Evolutionary conservation across 192 early-diverging fungal genomes (phyloP).

Genomic region (Podila epigama): DNA sequence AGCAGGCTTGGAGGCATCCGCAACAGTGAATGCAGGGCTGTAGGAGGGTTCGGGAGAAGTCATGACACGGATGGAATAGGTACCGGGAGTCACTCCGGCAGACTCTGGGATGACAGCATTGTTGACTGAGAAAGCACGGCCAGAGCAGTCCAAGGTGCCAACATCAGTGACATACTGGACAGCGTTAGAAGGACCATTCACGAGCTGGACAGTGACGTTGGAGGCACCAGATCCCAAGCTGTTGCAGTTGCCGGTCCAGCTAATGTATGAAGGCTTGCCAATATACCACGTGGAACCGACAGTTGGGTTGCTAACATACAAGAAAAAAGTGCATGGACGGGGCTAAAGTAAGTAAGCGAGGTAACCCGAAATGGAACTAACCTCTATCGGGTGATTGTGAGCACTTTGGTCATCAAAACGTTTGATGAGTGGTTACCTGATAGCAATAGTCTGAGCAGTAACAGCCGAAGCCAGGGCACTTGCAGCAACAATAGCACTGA

Average conservation of each 20-base stretch:
- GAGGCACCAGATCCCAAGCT: constrained; percentile 3
- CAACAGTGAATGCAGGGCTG: constrained; percentile 14
- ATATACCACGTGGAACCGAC: constrained; percentile 7
- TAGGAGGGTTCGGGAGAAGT: constrained; percentile 10
- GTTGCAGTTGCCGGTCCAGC: constrained; percentile 28
- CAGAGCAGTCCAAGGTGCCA: constrained; percentile 18
- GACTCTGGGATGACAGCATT: neutral
- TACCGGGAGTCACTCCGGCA: neutral
- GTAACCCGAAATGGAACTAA: neutral
- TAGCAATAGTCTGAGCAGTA: constrained; percentile 17
- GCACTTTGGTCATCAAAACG: neutral
- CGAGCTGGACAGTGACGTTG: constrained; percentile 10
- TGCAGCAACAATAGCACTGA: constrained; percentile 2
- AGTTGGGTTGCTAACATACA: constrained; percentile 34
- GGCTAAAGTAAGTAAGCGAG: neutral
- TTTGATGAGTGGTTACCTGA: no score
- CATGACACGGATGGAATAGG: constrained; percentile 27
- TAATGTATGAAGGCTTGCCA: neutral
- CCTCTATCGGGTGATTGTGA: neutral
- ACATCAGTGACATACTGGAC: constrained; percentile 6
- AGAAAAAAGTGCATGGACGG: neutral
- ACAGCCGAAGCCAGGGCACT: constrained; percentile 6
- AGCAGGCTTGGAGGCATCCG: neutral
- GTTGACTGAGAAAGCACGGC: neutral
- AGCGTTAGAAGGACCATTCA: constrained; percentile 14